phyloP scores from a whole-genome alignment of 768 basidiomycete species.

The Kwoniella dejecticola region DNA sequence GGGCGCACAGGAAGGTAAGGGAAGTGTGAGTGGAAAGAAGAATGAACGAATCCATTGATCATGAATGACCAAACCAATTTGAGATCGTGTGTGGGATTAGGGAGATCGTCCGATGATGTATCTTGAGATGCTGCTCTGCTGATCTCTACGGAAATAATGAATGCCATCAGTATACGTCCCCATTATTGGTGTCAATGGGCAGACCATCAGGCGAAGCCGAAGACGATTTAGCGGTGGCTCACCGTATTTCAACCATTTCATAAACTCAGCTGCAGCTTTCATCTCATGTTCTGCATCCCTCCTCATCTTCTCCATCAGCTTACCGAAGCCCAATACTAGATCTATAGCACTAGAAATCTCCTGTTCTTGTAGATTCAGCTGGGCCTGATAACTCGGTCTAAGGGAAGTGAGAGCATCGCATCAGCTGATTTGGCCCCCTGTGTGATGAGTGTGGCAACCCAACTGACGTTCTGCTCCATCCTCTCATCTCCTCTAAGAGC shows the following conservation, averaged over 20 bases:
- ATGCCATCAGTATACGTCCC: too few relatives aligned
- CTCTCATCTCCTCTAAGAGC: slow-evolving; percentile 37
- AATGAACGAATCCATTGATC: slow-evolving; percentile 35
- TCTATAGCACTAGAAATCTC: slow-evolving; percentile 16
- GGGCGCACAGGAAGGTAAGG: slow-evolving; percentile 22
- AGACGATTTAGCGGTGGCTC: too few relatives aligned
- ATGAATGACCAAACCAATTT: slow-evolving; percentile 47
- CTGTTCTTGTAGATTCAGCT: slow-evolving; percentile 1
- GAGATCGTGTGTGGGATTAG: slow-evolving; percentile 30
- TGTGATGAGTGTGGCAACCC: neutral
- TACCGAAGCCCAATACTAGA: slow-evolving; percentile 22
- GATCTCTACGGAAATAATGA: slow-evolving; percentile 31
- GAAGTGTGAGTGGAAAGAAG: slow-evolving; percentile 32
- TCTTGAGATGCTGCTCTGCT: slow-evolving; percentile 26
- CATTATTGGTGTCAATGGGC: too few relatives aligned
- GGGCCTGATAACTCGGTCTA: slow-evolving; percentile 10
- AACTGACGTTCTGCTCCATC: slow-evolving; percentile 33
- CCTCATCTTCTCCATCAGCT: slow-evolving; percentile 32
- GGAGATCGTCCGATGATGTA: slow-evolving; percentile 27
- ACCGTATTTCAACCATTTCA: slow-evolving; percentile 49
- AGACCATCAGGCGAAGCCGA: too few relatives aligned
- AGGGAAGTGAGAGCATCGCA: neutral
- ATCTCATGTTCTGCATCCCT: slow-evolving; percentile 30
- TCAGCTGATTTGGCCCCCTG: slow-evolving; percentile 4
- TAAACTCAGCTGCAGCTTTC: slow-evolving; percentile 32